Base-by-base conservation (phyloP, 305 asterid species). In the Fraxinus albicans region DNA sequence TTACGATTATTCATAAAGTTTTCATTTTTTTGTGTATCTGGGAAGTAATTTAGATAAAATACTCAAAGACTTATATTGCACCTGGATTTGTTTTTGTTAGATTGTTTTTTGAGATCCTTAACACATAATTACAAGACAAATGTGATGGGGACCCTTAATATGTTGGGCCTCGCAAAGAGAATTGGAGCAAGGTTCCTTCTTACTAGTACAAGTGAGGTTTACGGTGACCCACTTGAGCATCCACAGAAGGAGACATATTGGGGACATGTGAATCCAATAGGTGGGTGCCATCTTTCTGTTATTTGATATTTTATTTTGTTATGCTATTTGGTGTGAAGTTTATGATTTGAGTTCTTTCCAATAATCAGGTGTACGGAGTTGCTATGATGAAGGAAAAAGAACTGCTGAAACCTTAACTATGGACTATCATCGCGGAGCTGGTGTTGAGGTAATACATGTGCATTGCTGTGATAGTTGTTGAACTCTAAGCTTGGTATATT, bases 121-220 rank as follows among this genome's bases (percentile, higher is more conserved):
- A 92, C 88, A 70, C 15, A 13, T 87, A 83, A 65, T 87, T 86
- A 93, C 91, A 94, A 94, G 94, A 94, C 98, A 74, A 94, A 94
- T 88, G 98, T 94, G 89, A 92, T 95, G 97, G 99, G 99, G 78
- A 95, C 99, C 0, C 93, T 95, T 75, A 94, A 96, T 87, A 93
- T 96, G 98, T 84, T 96, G 97, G 99, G 99, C 19, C 97, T 96
- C 74, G 98, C 99, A 44, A 96, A 94, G 93, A 91, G 99, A 88
- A 89, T 96, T 70, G 96, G 94, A 23, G 98, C 99, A 4, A 92
- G 93, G 86, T 93, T 96, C 87, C 91, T 96, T 88, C 92, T 96
- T 42, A 96, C 99, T 1, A 96, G 99, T 89, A 96, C 99, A 1
- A 96, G 99, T 88, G 99, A 96, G 92, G 99, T 96, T 79, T 96